Evolutionary conservation across 2,329 filamentous ascomycete species (phyloP).

Genomic region (Penicillium sp.): DNA sequence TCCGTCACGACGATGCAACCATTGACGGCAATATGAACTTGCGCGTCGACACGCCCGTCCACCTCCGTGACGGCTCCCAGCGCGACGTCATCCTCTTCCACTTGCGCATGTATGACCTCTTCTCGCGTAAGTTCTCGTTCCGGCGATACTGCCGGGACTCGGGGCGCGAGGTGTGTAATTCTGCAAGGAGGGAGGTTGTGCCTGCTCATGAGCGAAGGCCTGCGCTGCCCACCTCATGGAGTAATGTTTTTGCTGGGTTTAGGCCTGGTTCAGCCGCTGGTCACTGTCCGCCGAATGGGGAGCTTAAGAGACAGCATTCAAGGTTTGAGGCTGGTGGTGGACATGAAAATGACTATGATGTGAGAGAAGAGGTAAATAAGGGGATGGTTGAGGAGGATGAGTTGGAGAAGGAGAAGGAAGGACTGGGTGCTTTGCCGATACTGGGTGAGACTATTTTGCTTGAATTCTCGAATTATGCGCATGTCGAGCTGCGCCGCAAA

Average conservation of each 20-base stretch:
- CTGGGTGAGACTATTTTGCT: conserved; percentile 80
- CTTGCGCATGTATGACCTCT: conserved; percentile 88
- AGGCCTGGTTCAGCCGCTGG: conserved; percentile 55
- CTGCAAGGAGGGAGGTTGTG: conserved; percentile 64
- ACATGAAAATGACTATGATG: background rate
- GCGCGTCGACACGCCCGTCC: conserved; percentile 75
- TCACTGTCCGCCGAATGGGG: conserved; percentile 41
- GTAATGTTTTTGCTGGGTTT: conserved; percentile 58
- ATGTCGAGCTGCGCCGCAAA: conserved; percentile 74
- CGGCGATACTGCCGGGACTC: conserved; percentile 90
- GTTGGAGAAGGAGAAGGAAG: conserved; percentile 14
- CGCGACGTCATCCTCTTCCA: conserved; percentile 82
- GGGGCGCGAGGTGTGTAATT: conserved; percentile 87
- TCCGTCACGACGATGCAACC: conserved; percentile 88
- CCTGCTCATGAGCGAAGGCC: conserved; percentile 55
- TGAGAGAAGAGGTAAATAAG: background rate
- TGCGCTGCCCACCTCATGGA: conserved; percentile 59
- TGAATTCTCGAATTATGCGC: conserved; percentile 96
- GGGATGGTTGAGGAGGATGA: conserved; percentile 6
- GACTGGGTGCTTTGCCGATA: conserved; percentile 19
- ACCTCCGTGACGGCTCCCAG: conserved; percentile 56
- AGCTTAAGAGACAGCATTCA: conserved; percentile 58
- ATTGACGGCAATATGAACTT: conserved; percentile 96
- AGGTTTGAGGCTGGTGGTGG: conserved; percentile 43
- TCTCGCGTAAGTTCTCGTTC: conserved; percentile 82